Evolutionary conservation across 305 asterid genomes (phyloP), one percentile per base, ranked within the genome.

Genomic region (Andrographis paniculata): DNA sequence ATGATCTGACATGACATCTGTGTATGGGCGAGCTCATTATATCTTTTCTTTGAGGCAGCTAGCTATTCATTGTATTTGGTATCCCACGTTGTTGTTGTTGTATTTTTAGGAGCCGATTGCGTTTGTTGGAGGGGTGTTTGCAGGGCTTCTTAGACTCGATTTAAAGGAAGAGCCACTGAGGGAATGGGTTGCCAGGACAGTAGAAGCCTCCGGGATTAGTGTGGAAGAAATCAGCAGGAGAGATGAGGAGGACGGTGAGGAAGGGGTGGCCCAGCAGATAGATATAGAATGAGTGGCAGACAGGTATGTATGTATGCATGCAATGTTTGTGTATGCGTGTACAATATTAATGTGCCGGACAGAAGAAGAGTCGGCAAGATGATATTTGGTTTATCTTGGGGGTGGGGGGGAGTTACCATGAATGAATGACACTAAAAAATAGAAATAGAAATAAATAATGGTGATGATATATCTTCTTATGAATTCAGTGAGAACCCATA

Each of bases 131-230:
- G 94, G 94, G 60, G 56, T 87, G 56, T 74, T 87, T 76, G 96
- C 94, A 12, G 96, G 96, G 11, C 74, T 87, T 38, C 70, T 87
- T 19, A 76, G 93, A 77, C 93, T 87, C 49, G 94, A 87, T 59
- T 64, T 80, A 42, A 87, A 72, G 8, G 96, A 87, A 70, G 94
- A 87, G 50, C 96, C 93, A 35, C 28, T 87, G 31, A 87, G 64
- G 63, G 94, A 80, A 70, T 87, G 96, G 96, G 86, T 87, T 20
- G 44, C 72, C 19, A 76, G 66, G 51, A 87, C 83, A 6, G 85
- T 78, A 19, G 79, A 80, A 66, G 87, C 93, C 62, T 64, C 93
- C 24, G 94, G 94, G 41, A 53, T 79, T 22, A 59, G 64, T 14
- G 64, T 61, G 4, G 80, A 73, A 54, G 87, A 59, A 36, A 65